Conservation (phyloP, 192 early-diverging fungal genomes). For the Linnemannia elongata region DNA sequence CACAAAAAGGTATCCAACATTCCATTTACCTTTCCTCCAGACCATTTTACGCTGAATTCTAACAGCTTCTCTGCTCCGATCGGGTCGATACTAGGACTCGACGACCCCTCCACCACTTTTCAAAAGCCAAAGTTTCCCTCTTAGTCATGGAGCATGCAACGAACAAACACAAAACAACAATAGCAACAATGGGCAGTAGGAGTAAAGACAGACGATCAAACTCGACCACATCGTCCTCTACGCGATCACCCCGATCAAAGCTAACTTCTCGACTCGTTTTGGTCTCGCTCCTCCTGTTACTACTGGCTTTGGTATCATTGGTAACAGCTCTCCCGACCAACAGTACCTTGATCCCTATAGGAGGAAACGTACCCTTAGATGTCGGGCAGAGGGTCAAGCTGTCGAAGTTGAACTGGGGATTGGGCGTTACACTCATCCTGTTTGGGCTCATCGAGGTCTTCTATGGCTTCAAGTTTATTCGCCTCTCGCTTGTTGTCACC, state of each 20-base stretch:
- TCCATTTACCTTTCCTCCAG: background rate
- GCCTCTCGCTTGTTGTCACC: slow-evolving; percentile 34
- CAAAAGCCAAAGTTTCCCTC: background rate
- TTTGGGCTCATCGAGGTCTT: slow-evolving; percentile 43
- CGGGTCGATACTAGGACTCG: background rate
- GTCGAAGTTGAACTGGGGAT: slow-evolving; percentile 24
- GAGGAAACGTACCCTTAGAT: slow-evolving; percentile 4
- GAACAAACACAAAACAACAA: background rate
- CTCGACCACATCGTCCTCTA: background rate
- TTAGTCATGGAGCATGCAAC: background rate
- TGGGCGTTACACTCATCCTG: slow-evolving; percentile 32
- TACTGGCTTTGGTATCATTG: background rate
- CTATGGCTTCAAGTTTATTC: slow-evolving; percentile 51
- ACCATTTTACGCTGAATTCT: background rate
- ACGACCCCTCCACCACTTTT: background rate
- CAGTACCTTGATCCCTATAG: slow-evolving; percentile 24
- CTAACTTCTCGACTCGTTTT: background rate
- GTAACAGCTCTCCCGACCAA: slow-evolving; percentile 20
- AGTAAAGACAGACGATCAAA: background rate
- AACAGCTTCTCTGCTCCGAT: background rate
- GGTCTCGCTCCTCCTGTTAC: slow-evolving; percentile 5
- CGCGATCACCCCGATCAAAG: background rate
- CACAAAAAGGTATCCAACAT: background rate
- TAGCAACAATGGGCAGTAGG: background rate
- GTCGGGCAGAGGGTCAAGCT: slow-evolving; percentile 30